Percentiles rank a stretch among this genome's conserved stretches.
Conservation (phyloP, 2,329 filamentous ascomycete genomes). For the Aureobasidium leucospermi region DNA sequence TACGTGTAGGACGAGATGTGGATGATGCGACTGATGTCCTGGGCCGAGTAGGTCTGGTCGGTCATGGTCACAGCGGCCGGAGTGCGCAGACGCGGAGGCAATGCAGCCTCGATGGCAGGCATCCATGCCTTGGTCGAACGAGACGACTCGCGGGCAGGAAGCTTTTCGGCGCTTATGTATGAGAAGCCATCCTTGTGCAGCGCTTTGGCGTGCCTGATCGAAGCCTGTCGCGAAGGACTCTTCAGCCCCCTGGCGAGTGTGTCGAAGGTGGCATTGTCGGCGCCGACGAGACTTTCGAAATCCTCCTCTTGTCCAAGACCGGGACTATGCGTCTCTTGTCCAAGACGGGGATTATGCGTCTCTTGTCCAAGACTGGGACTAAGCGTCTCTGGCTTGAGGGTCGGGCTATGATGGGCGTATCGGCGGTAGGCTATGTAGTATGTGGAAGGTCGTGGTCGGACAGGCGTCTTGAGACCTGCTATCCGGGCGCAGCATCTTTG, state of each 20-base stretch:
- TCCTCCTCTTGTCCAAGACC: background rate
- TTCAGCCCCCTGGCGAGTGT: background rate
- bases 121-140: background rate
- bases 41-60: background rate
- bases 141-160: background rate
- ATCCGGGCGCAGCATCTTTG: constrained; percentile 20
- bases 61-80: background rate
- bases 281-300: background rate
- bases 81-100: background rate
- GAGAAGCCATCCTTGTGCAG: background rate
- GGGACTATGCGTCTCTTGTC: background rate
- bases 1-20: background rate
- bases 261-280: background rate
- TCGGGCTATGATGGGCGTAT: background rate
- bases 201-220: background rate
- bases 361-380: background rate
- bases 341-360: background rate
- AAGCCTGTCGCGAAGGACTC: background rate
- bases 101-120: background rate
- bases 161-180: background rate
- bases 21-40: constrained; percentile 8
- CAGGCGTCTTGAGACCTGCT: constrained; percentile 11
- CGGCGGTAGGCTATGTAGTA: background rate
- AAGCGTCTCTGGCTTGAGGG: background rate
- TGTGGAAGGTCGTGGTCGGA: background rate